Evolutionary conservation across 345 rosid species (phyloP).

Genomic region (Firmiana major): DNA sequence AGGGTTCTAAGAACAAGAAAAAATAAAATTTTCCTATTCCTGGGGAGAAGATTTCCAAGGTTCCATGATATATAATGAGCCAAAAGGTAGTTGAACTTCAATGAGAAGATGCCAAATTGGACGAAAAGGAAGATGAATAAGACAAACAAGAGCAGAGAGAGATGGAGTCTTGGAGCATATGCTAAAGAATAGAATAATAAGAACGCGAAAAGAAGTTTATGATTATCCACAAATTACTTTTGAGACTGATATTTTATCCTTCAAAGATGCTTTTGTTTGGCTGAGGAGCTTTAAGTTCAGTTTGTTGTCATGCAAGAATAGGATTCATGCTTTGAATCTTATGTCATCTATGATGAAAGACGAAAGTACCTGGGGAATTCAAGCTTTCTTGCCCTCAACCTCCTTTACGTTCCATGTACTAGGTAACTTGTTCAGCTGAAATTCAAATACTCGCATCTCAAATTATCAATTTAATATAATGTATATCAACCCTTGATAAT

Average conservation of each 20-base stretch:
- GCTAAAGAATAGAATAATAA: slow-evolving; percentile 21
- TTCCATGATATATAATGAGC: not conserved
- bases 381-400: slow-evolving; percentile 27
- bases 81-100: slow-evolving; percentile 21
- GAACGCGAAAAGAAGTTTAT: slow-evolving; percentile 22
- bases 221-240: slow-evolving; percentile 39
- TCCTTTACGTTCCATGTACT: slow-evolving; percentile 24
- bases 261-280: slow-evolving; percentile 54
- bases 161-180: slow-evolving; percentile 24
- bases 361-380: slow-evolving; percentile 30
- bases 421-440: slow-evolving; percentile 72
- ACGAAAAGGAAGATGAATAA: slow-evolving; percentile 8
- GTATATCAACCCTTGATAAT: slow-evolving; percentile 15
- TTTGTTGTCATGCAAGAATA: slow-evolving; percentile 30
- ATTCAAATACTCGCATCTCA: slow-evolving; percentile 58
- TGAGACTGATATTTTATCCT: slow-evolving; percentile 36
- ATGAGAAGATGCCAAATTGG: slow-evolving; percentile 23
- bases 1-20: not conserved
- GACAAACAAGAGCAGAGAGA: slow-evolving; percentile 16
- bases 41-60: slow-evolving; percentile 14
- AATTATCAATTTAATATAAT: slow-evolving; percentile 16
- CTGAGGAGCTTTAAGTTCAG: slow-evolving; percentile 34
- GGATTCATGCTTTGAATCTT: slow-evolving; percentile 41
- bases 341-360: slow-evolving; percentile 47
- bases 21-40: not conserved